Base-by-base conservation (phyloP, 805 yeast genomes). In the Saccharomycopsis schoenii region DNA sequence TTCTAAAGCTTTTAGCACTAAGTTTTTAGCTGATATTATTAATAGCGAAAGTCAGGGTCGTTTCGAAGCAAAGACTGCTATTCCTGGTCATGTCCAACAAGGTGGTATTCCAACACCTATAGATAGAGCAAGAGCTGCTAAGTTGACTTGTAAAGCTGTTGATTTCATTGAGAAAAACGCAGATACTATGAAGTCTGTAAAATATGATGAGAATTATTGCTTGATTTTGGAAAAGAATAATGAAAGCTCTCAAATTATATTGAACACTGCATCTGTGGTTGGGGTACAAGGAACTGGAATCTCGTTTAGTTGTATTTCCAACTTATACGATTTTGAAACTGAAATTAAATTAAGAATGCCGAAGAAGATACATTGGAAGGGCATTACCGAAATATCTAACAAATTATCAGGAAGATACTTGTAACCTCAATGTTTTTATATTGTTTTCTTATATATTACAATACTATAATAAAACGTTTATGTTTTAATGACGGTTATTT, bases 71-170 rank as follows among this genome's bases (percentile, higher is more conserved):
- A 84, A 85, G 71, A 83, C 92, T 6, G 94, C 94, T 12, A 78
- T 85, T 60, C 96, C 96, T 25, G 94, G 96, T 24, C 96, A 88
- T 70, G 92, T 88, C 39, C 94, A 88, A 74, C 96, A 88, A 71
- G 96, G 96, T 69, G 85, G 84, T 58, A 74, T 83, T 37, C 94
- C 96, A 61, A 81, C 89, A 0, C 81, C 92, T 39, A 85, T 86
- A 71, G 96, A 88, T 71, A 78, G 96, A 74, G 83, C 87, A 1
- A 77, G 84, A 68, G 92, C 89, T 6, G 82, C 87, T 2, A 80
- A 89, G 70, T 82, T 84, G 64, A 86, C 91, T 0, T 80, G 86
- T 58, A 81, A 80, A 69, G 85, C 91, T 25, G 83, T 86, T 60
- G 83, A 83, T 63, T 88, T 83, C 75, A 80, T 88, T 65, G 93